Percentiles rank a stretch among this genome's conserved stretches.
These are phyloP conservation scores for Mucuna pruriens DNA, from an alignment of 306 rosid genomes.

Conservation along the genomic window DNA sequence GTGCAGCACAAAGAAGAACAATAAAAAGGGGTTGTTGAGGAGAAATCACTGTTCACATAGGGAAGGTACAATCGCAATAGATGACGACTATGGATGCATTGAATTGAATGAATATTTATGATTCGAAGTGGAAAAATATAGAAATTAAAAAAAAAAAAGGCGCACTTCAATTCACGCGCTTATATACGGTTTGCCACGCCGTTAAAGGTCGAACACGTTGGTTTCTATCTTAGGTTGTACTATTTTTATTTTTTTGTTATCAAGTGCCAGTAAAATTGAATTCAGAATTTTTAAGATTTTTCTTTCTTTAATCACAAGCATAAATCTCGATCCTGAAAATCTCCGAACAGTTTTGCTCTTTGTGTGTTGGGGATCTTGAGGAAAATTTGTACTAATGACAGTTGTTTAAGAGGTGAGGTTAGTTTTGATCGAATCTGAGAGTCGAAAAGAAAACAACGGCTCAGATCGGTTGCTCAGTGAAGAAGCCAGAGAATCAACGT, in stretches of 20 bases:
- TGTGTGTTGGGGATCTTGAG: neutral
- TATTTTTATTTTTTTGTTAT: no score
- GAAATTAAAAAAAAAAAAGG: neutral
- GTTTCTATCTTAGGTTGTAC: neutral
- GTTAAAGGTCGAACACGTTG: constrained; percentile 38
- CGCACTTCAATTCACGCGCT: constrained; percentile 42
- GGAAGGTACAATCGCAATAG: constrained; percentile 48
- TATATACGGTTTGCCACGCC: constrained; percentile 51
- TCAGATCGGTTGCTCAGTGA: constrained; percentile 32
- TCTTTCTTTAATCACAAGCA: neutral
- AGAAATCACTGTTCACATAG: constrained; percentile 34
- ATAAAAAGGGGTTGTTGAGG: neutral
- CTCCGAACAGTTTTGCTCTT: neutral
- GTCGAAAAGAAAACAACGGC: constrained; percentile 30
- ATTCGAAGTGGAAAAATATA: neutral
- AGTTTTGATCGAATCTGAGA: constrained; percentile 11
- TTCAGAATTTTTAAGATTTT: no score
- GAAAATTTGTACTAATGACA: neutral
- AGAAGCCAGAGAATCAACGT: constrained; percentile 16
- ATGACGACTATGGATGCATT: constrained; percentile 50
- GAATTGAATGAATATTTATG: constrained; percentile 37
- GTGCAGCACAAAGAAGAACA: neutral
- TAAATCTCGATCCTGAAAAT: neutral
- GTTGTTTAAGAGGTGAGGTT: neutral
- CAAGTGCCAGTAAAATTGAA: no score